A percentile compares a stretch with the other conserved stretches of the same genome.
These are phyloP conservation scores for Fusarium irregulare DNA, from an alignment of 2,329 filamentous ascomycete species.

Conservation along the genomic window DNA sequence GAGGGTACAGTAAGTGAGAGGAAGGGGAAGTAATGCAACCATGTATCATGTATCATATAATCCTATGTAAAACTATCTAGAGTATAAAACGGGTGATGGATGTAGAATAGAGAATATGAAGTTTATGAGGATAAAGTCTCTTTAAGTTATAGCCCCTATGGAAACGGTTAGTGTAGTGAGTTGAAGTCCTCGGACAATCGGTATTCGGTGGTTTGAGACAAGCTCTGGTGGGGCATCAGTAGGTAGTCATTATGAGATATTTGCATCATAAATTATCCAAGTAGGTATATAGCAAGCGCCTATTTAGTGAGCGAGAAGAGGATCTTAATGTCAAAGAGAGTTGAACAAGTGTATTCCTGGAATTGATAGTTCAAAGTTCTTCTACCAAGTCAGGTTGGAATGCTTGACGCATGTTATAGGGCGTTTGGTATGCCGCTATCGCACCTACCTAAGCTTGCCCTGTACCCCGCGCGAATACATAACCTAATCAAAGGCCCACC, in stretches of 20 bases:
- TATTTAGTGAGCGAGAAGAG: background rate
- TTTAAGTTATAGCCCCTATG: background rate
- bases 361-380: background rate
- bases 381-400: background rate
- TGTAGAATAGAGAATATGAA: slow-evolving; percentile 22
- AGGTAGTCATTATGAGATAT: slow-evolving; percentile 4
- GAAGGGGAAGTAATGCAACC: background rate
- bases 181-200: slow-evolving; percentile 3
- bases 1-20: slow-evolving; percentile 46
- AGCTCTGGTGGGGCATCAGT: slow-evolving; percentile 11
- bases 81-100: slow-evolving; percentile 9
- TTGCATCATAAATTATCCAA: background rate
- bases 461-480: slow-evolving; percentile 29
- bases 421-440: slow-evolving; percentile 21
- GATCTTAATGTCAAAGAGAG: too few relatives aligned
- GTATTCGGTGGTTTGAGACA: slow-evolving; percentile 1
- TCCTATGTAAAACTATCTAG: slow-evolving; percentile 35
- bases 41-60: slow-evolving; percentile 30
- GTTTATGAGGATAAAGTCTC: background rate
- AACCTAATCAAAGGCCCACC: slow-evolving; percentile 22
- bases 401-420: background rate
- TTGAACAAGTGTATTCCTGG: background rate
- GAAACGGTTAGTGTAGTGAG: background rate
- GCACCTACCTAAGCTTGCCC: slow-evolving; percentile 6
- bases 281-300: background rate